These are phyloP conservation scores for Saccharomyces hybrid DNA, from an alignment of 1,139 yeast genomes.

Conservation along the genomic window DNA sequence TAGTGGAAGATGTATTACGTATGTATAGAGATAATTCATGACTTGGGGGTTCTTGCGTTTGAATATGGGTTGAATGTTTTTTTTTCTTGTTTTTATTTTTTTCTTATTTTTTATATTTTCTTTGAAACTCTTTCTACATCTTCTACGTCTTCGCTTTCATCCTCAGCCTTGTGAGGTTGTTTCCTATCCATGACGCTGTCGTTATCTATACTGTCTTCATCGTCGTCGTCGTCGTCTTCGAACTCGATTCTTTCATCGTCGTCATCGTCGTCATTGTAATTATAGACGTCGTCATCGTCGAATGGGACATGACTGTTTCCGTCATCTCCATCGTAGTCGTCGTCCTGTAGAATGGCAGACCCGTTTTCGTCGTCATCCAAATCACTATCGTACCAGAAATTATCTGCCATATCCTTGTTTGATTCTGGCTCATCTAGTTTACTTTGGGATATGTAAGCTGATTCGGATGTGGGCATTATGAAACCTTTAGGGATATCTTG, in stretches of 20 bases:
- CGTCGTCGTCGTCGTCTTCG: constrained; percentile 31
- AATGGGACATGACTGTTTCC: constrained; percentile 20
- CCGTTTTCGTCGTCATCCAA: constrained; percentile 25
- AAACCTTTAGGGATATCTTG: constrained; percentile 82
- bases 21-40: no score
- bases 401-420: constrained; percentile 68
- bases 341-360: constrained; percentile 25
- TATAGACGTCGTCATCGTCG: constrained; percentile 29
- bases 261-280: constrained; percentile 25
- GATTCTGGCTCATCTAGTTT: constrained; percentile 1
- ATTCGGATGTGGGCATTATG: constrained; percentile 60
- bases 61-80: background rate
- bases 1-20: no score
- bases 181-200: constrained; percentile 32
- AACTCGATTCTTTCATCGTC: constrained; percentile 29
- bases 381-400: constrained; percentile 77
- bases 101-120: constrained; percentile 12
- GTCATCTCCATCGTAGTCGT: constrained; percentile 12
- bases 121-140: constrained; percentile 40
- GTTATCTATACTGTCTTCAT: constrained; percentile 31
- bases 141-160: constrained; percentile 43
- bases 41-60: background rate
- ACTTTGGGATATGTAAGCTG: constrained; percentile 40
- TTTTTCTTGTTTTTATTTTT: background rate
- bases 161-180: constrained; percentile 36